Conservation (phyloP, 139 green algal genomes). For the Chlamydomonas eustigma region DNA sequence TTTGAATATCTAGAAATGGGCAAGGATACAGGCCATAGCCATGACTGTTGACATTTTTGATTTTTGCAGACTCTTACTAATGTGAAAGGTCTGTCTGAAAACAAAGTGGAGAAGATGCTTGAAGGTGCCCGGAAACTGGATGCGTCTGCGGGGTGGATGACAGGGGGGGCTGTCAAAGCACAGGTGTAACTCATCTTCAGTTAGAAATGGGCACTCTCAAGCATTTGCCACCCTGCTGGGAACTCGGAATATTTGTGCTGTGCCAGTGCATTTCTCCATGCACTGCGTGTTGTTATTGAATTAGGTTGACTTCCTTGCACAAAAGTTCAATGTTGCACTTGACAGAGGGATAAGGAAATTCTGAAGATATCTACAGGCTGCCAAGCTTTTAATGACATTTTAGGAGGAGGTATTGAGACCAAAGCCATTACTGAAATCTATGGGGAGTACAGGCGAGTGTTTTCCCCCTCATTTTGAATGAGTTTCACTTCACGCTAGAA, state of each 20-base stretch:
- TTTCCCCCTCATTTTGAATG: too few species aligned
- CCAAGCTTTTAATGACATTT: constrained; percentile 67
- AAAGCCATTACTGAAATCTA: constrained; percentile 81
- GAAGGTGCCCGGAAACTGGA: constrained; percentile 60
- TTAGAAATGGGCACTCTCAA: neutral
- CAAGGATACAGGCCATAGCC: neutral
- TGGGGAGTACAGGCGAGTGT: constrained; percentile 72
- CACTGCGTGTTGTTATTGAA: too few species aligned
- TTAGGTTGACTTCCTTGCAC: constrained; percentile 5
- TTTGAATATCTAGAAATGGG: neutral
- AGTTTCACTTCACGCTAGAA: too few species aligned
- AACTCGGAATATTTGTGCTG: too few species aligned
- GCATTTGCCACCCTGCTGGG: too few species aligned
- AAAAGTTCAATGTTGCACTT: too few species aligned
- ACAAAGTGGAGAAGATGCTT: constrained; percentile 93
- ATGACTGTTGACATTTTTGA: neutral
- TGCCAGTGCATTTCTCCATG: too few species aligned
- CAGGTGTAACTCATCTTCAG: neutral
- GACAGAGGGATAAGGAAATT: constrained; percentile 38
- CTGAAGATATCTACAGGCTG: constrained; percentile 66
- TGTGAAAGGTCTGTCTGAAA: constrained; percentile 89
- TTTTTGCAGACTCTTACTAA: constrained; percentile 60
- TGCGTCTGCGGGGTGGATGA: neutral
- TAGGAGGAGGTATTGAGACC: constrained; percentile 82
- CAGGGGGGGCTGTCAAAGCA: neutral